Base-by-base conservation (phyloP, 495 filamentous ascomycete species). In the Elasticomyces elasticus region DNA sequence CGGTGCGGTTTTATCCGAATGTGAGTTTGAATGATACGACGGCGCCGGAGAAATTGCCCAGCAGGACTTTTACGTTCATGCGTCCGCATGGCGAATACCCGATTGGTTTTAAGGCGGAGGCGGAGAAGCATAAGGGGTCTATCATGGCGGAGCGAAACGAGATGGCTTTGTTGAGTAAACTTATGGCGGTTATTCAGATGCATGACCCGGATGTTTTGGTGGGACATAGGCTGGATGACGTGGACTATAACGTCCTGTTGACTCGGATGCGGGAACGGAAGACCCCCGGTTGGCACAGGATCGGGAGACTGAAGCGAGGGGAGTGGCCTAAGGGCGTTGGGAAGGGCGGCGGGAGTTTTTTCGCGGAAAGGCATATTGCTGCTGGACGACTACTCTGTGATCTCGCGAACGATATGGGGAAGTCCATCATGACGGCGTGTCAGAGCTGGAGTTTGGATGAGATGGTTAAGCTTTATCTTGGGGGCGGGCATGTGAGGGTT, bases 361-460 rank as follows among this genome's bases (percentile, higher is more conserved):
- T 95, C 67, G 82, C 84, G 2, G 92, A 98, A 64, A 80, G 91
- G 56, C 86, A 94, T 67, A 68, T 97, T 38, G 86, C 94, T 62
- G 79, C 90, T 53, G 92, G 92, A 41, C 82, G 92, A 56, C 73
- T 98, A 48, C 76, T 96, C 46, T 97, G 94, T 66, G 92, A 98
- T 76, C 74, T 96, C 51, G 89, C 83, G 35, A 98, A 98, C 63
- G 92, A 98, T 56, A 86, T 94, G 66, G 92, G 92, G 68, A 96
- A 95, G 71, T 76, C 78, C 67, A 64, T 91, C 45, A 97, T 95
- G 89, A 85, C 79, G 56, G 94, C 94, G 73, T 98, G 92, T 66
- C 89, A 95, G 66, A 92, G 89, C 4, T 98, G 94, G 94, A 95
- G 83, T 70, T 75, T 98, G 67, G 92, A 88, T 0, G 92, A 98